These are phyloP conservation scores for Nemania sp. DNA, from an alignment of 2,329 filamentous ascomycete species.

Conservation along the genomic window DNA sequence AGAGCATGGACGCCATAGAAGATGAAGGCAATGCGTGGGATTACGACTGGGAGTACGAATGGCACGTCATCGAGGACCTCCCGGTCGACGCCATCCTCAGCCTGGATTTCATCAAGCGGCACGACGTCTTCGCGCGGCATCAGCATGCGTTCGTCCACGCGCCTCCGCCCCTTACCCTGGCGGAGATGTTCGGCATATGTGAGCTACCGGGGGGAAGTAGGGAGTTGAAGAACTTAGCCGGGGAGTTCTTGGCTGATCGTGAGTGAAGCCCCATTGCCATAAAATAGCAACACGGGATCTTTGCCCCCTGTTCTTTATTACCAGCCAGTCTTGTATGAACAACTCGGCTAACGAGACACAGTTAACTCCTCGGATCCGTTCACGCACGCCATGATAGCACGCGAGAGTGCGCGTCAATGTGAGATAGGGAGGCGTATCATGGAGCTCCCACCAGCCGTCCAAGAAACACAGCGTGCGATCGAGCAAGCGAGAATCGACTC, in stretches of 20 bases:
- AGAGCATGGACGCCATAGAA: background rate
- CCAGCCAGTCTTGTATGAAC: no score
- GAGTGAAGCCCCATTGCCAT: background rate
- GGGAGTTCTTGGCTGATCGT: constrained; percentile 3
- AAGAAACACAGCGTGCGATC: background rate
- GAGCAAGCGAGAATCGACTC: background rate
- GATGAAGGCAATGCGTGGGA: background rate
- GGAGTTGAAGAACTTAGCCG: background rate
- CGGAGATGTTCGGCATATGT: constrained; percentile 12
- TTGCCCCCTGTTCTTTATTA: no score
- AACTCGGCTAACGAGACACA: background rate
- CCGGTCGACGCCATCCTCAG: constrained; percentile 10
- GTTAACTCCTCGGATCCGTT: constrained; percentile 3
- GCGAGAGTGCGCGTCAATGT: background rate
- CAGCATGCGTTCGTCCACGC: background rate
- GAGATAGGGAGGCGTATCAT: background rate
- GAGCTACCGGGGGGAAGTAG: background rate
- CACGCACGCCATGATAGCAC: constrained; percentile 1
- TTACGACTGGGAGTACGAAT: constrained; percentile 13
- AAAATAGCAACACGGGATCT: background rate
- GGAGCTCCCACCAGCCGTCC: background rate
- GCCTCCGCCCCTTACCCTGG: background rate
- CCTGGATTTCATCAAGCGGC: constrained; percentile 5
- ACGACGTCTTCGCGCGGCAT: constrained; percentile 7
- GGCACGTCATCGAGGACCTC: constrained; percentile 10